Conservation (phyloP, 2,329 filamentous ascomycete species). For the Pyrenophora teres region DNA sequence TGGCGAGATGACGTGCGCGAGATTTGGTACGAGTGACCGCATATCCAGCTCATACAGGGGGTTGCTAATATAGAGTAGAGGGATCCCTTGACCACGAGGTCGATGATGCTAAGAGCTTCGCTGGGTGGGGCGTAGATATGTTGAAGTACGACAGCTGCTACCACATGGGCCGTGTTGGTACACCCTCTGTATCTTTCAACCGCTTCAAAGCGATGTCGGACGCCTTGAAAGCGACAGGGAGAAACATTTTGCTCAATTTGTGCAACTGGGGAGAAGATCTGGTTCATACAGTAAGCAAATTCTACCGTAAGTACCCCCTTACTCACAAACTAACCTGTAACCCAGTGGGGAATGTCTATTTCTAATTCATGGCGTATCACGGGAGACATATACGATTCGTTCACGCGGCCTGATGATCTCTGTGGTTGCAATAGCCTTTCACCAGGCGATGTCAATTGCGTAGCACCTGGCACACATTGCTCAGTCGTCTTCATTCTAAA, state of each 20-base stretch:
- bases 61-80: conserved; percentile 14
- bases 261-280: conserved; percentile 46
- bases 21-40: conserved; percentile 51
- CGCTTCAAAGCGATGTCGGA: conserved; percentile 37
- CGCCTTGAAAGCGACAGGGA: conserved; percentile 28
- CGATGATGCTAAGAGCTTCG: conserved; percentile 34
- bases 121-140: conserved; percentile 44
- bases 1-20: conserved; percentile 58
- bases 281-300: conserved; percentile 29
- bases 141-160: conserved; percentile 48
- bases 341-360: conserved; percentile 42
- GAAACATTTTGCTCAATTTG: conserved; percentile 34
- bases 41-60: background rate
- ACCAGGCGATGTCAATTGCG: conserved; percentile 31
- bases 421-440: conserved; percentile 34
- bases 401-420: conserved; percentile 34
- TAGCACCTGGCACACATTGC: conserved; percentile 35
- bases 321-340: conserved; percentile 1
- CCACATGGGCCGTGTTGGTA: conserved; percentile 35
- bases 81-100: conserved; percentile 34
- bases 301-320: background rate
- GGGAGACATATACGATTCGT: conserved; percentile 39
- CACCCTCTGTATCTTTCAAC: conserved; percentile 31
- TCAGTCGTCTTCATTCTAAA: conserved; percentile 38
- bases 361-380: conserved; percentile 44